Conservation (phyloP, 1,284 basidiomycete species). For the Hymenochaete sp. region DNA sequence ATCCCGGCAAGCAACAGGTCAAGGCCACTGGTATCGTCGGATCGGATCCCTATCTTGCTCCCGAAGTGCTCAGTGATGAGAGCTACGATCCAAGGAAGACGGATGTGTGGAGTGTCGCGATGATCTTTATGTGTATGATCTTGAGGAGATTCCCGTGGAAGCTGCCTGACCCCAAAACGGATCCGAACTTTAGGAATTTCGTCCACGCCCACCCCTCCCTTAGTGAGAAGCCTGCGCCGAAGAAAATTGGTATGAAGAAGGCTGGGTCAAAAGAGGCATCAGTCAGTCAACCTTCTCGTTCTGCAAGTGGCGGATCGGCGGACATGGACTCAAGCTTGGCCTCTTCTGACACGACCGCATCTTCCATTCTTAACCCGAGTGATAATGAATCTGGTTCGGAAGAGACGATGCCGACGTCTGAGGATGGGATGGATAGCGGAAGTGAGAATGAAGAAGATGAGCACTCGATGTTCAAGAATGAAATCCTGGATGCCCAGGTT, state of each 20-base stretch:
- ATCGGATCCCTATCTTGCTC: constrained; percentile 96
- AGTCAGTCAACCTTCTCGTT: constrained; percentile 6
- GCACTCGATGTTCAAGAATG: constrained; percentile 16
- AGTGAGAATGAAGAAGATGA: constrained; percentile 12
- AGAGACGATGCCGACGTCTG: constrained; percentile 16
- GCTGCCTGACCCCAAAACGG: constrained; percentile 90
- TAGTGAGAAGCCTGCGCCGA: constrained; percentile 40
- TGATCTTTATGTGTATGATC: constrained; percentile 99
- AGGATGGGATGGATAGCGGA: constrained; percentile 1
- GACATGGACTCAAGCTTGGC: constrained; percentile 13
- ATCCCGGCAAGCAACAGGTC: constrained; percentile 82
- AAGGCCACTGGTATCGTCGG: constrained; percentile 90
- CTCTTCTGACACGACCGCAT: constrained; percentile 11
- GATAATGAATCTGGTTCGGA: constrained; percentile 16
- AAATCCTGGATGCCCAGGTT: constrained; percentile 20
- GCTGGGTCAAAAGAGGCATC: constrained; percentile 6
- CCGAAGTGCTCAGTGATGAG: constrained; percentile 79
- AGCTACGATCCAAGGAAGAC: constrained; percentile 95
- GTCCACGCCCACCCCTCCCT: constrained; percentile 89
- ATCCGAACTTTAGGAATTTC: constrained; percentile 87
- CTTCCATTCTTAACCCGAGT: constrained; percentile 14
- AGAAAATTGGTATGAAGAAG: constrained; percentile 17
- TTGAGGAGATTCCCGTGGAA: constrained; percentile 98
- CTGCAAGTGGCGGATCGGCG: constrained; percentile 11
- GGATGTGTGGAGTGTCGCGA: constrained; percentile 97